Conservation (phyloP, 2,329 filamentous ascomycete species). For the Fulvia fulva region DNA sequence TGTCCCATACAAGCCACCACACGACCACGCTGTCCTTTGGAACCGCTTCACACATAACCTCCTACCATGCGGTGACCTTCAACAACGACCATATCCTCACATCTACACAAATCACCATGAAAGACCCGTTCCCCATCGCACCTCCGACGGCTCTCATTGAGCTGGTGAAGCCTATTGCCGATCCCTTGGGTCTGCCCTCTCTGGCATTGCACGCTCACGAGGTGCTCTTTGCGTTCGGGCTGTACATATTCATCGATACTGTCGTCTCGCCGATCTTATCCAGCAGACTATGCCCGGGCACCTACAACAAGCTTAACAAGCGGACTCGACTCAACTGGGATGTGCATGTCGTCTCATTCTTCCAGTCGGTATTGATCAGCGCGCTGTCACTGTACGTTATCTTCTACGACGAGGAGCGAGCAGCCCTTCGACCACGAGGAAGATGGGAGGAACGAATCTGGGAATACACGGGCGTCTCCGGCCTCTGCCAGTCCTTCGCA, state of each 20-base stretch:
- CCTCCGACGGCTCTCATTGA: conserved; percentile 55
- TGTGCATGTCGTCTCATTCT: conserved; percentile 77
- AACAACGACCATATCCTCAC: background rate
- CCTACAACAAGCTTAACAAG: conserved; percentile 60
- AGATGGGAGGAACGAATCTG: conserved; percentile 62
- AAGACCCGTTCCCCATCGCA: conserved; percentile 64
- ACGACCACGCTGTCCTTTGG: background rate
- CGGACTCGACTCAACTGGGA: conserved; percentile 76
- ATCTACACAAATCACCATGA: conserved; percentile 49
- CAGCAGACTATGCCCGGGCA: conserved; percentile 55
- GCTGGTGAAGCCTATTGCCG: conserved; percentile 61
- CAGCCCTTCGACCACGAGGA: conserved; percentile 47
- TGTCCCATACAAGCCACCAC: background rate
- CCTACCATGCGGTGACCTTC: conserved; percentile 15
- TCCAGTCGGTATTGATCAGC: conserved; percentile 72
- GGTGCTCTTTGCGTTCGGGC: conserved; percentile 59
- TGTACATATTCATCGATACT: conserved; percentile 66
- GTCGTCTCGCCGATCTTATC: conserved; percentile 67
- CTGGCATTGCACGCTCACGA: conserved; percentile 77
- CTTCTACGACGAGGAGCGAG: conserved; percentile 62
- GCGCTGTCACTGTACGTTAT: conserved; percentile 70
- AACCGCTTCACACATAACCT: background rate
- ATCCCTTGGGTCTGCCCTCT: conserved; percentile 58
- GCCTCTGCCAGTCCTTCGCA: conserved; percentile 71
- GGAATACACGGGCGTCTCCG: conserved; percentile 70